Evolutionary conservation across 805 yeast genomes (phyloP).

Genomic region (Cephaloascus albidus): DNA sequence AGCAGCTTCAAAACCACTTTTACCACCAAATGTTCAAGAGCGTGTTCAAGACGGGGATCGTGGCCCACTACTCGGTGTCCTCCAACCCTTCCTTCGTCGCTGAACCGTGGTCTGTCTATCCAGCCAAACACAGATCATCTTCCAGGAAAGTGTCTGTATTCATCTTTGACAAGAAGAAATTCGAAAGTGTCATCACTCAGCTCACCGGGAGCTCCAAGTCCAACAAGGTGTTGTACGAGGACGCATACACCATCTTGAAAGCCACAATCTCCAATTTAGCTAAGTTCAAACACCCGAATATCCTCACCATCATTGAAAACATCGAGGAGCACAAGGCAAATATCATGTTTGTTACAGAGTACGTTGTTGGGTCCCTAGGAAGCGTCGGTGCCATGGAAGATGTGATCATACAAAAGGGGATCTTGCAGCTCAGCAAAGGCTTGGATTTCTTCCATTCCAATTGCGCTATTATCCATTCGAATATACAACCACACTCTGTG

Average conservation of each 20-base stretch:
- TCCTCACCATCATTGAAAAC: conserved; percentile 78
- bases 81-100: conserved; percentile 61
- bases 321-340: conserved; percentile 77
- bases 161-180: conserved; percentile 72
- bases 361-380: conserved; percentile 48
- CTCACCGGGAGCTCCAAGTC: conserved; percentile 40
- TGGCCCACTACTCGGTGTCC: conserved; percentile 59
- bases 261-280: conserved; percentile 65
- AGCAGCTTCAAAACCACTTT: no score
- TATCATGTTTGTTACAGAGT: conserved; percentile 78
- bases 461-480: conserved; percentile 67
- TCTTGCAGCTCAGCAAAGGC: conserved; percentile 69
- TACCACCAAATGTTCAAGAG: conserved; percentile 55
- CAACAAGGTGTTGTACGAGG: conserved; percentile 45
- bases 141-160: conserved; percentile 72
- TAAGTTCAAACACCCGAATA: conserved; percentile 82
- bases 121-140: conserved; percentile 64
- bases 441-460: conserved; percentile 74
- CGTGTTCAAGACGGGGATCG: conserved; percentile 49
- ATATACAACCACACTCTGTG: conserved; percentile 69
- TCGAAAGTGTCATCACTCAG: conserved; percentile 42
- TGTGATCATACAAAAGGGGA: conserved; percentile 70
- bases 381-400: conserved; percentile 51
- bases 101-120: conserved; percentile 79
- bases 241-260: conserved; percentile 55